These are phyloP conservation scores for Fusarium humuli DNA, from an alignment of 2,329 filamentous ascomycete genomes.

Conservation along the genomic window DNA sequence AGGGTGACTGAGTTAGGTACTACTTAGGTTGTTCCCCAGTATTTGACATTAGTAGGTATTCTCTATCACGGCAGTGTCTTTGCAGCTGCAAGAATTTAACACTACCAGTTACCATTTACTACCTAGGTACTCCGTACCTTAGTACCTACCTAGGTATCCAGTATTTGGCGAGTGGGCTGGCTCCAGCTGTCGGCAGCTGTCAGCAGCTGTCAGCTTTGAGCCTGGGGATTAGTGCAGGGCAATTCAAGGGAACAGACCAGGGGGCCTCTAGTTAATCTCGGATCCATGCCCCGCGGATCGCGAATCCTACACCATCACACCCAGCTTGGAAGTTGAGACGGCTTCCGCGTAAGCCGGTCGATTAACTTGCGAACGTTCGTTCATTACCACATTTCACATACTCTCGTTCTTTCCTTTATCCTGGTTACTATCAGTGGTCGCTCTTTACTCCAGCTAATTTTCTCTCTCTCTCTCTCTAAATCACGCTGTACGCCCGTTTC, in stretches of 20 bases:
- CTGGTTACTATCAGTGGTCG: background rate
- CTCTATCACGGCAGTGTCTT: conserved; percentile 1
- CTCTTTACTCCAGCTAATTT: conserved; percentile 8
- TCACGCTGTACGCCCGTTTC: background rate
- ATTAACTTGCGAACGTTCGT: conserved; percentile 3
- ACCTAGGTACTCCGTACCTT: no score
- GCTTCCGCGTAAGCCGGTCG: conserved; percentile 31
- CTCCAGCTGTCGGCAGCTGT: conserved; percentile 1
- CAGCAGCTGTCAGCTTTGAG: conserved; percentile 1
- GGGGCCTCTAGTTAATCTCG: conserved; percentile 38
- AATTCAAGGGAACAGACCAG: conserved; percentile 8
- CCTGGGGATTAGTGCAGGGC: background rate
- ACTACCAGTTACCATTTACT: background rate
- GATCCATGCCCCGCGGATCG: conserved; percentile 36
- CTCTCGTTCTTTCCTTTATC: background rate
- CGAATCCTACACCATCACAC: conserved; percentile 2
- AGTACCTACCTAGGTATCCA: background rate
- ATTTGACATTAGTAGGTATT: background rate
- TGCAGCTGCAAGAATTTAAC: conserved; percentile 2
- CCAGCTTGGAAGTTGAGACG: conserved; percentile 6
- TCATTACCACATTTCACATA: conserved; percentile 7
- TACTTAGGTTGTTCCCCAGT: background rate
- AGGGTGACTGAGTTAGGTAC: background rate
- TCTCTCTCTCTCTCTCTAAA: background rate
- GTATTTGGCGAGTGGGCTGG: conserved; percentile 9